Base-by-base conservation (phyloP, 2,329 filamentous ascomycete genomes). In the Aspergillus tubingensis region DNA sequence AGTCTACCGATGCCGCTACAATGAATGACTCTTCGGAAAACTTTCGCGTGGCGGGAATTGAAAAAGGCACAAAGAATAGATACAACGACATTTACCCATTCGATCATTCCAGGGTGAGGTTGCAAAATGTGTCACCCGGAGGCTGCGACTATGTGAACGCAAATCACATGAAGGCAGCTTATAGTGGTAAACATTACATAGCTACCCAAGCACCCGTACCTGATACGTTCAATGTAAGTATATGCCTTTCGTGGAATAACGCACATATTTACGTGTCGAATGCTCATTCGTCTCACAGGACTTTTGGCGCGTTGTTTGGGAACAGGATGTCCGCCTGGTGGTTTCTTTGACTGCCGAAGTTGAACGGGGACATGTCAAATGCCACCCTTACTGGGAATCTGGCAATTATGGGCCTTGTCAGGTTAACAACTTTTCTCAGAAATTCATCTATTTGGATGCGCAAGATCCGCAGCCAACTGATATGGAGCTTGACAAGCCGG, bases 1-100 rank as follows among this genome's bases (percentile, higher is more conserved):
- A 88, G 15, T 79, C 81, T 23, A 88, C 85, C 67, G 83, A 83
- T 7, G 79, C 80, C 1, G 77, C 79, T 21, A 61, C 71, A 3
- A 61, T 71, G 0, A 71, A 83, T 1, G 67, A 75, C 0, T 71
- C 77, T 1, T 73, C 79, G 39, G 76, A 77, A 21, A 73, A 67
- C 50, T 85, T 96, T 7, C 89, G 91, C 68, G 87, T 99, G 54
- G 95, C 91, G 0, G 95, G 95, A 7, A 90, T 99, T 30, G 95
- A 99, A 71, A 95, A 97, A 75, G 95, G 95, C 7, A 87, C 84
- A 17, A 98, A 98, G 80, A 99, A 99, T 69, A 86, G 95, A 8
- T 99, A 99, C 80, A 98, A 97, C 79, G 96, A 97, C 68, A 97
- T 98, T 58, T 88, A 96, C 78, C 95, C 95, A 0, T 99, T 96